A percentile compares a stretch with the other conserved stretches of the same genome.
phyloP scores from a whole-genome alignment of 2,329 filamentous ascomycete species.

The Diplodia corticola region DNA sequence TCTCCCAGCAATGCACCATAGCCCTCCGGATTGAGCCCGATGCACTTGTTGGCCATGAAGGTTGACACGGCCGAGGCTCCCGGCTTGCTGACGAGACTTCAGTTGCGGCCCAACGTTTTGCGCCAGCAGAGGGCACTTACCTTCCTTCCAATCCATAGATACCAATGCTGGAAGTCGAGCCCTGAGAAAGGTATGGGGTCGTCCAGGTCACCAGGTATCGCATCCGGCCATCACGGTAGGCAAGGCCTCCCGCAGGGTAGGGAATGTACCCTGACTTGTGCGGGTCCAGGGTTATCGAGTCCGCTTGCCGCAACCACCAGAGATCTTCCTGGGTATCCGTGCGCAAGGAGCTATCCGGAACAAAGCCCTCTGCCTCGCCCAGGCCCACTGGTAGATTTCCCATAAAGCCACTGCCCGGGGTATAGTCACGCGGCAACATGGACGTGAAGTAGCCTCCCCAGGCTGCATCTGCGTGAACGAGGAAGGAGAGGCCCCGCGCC shows the following conservation, averaged over 20 bases:
- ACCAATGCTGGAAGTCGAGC: conserved; percentile 44
- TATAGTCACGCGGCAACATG: conserved; percentile 43
- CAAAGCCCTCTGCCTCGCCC: conserved; percentile 34
- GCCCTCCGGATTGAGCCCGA: conserved; percentile 44
- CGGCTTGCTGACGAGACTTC: conserved; percentile 41
- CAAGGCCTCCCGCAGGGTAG: conserved; percentile 49
- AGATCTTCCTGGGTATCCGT: conserved; percentile 44
- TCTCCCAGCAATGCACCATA: conserved; percentile 48
- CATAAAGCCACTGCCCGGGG: conserved; percentile 25
- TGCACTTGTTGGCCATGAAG: conserved; percentile 48
- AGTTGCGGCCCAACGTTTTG: background rate
- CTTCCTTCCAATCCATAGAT: conserved; percentile 50
- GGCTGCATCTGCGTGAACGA: conserved; percentile 51
- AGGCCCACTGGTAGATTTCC: conserved; percentile 33
- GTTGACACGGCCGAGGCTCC: conserved; percentile 49
- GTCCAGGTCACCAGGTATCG: conserved; percentile 49
- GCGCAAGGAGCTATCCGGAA: conserved; percentile 40
- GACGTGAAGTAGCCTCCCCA: conserved; percentile 54
- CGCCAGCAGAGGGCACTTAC: conserved; percentile 27
- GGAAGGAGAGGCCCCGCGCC: conserved; percentile 46
- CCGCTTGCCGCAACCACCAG: conserved; percentile 42
- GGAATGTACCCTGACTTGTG: conserved; percentile 52
- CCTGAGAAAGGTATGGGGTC: conserved; percentile 43
- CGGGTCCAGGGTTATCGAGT: conserved; percentile 52
- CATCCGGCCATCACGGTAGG: conserved; percentile 49